Base-by-base conservation (phyloP, 2,329 filamentous ascomycete genomes). In the Fusarium anthophilum region DNA sequence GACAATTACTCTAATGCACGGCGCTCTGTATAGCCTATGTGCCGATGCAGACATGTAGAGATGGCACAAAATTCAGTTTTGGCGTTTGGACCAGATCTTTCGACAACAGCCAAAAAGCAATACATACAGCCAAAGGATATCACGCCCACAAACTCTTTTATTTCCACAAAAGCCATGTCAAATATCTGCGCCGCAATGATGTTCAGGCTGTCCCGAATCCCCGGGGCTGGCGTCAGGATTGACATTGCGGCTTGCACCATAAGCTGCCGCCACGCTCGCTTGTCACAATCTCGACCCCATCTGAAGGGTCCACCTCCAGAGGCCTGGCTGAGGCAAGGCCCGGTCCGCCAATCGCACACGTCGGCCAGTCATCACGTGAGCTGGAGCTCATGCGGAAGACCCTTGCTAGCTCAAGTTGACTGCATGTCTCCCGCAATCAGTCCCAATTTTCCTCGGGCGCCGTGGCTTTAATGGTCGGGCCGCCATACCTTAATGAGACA, bases 261-360 rank as follows among this genome's bases (percentile, higher is more conserved):
- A 39, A 75, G 53, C 66, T 65, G 59, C 64, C 63, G 57, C 62
- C 59, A 70, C 59, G 57, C 66, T 67, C 58, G 66, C 62, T 69
- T 76, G 66, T 74, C 70, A 74, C 63, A 76, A 58, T 64, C 67
- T 69, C 38, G 61, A 72, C 71, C 65, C 44, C 63, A 64, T 59
- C 38, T 15, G 15, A 39, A 58, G 39, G 66, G 53, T 30, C 63
- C 57, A 60, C 69, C 44, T 72, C 76, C 70, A 79, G 77, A 80
- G 77, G 78, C 60, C 51, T 71, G 50, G 70, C 66, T 66, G 72
- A 78, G 72, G 74, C 74, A 81, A 79, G 79, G 81, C 75, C 76
- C 82, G 81, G 76, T 81, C 82, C 81, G 81, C 81, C 79, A 81
- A 82, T 82, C 80, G 80, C 80, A 79, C 80, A 79, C 82, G 80